Evolutionary conservation across 768 basidiomycete genomes (phyloP).

Genomic region (Piloderma croceum): DNA sequence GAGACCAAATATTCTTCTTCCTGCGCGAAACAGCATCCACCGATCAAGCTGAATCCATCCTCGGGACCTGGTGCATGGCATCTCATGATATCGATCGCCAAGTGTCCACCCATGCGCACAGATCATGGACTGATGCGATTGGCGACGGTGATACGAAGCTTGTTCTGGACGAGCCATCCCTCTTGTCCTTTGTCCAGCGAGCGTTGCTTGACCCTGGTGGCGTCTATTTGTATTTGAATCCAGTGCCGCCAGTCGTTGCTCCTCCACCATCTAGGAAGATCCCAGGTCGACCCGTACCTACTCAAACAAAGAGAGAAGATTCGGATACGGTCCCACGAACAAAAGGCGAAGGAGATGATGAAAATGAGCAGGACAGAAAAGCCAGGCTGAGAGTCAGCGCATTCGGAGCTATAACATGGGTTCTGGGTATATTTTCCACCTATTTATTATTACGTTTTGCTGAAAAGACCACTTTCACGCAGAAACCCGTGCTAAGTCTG

Average conservation of each 20-base stretch:
- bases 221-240: conserved; percentile 59
- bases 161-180: conserved; percentile 28
- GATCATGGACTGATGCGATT: conserved; percentile 45
- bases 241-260: conserved; percentile 40
- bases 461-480: not conserved
- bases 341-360: conserved; percentile 59
- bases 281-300: conserved; percentile 16
- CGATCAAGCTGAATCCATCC: conserved; percentile 48
- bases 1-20: conserved; percentile 46
- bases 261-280: conserved; percentile 29
- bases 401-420: conserved; percentile 59
- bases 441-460: not conserved
- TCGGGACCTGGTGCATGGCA: conserved; percentile 71
- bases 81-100: conserved; percentile 67
- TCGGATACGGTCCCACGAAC: conserved; percentile 31
- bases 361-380: conserved; percentile 61
- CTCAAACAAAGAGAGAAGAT: conserved; percentile 23
- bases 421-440: conserved; percentile 44
- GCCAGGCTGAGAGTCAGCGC: conserved; percentile 67
- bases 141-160: conserved; percentile 22
- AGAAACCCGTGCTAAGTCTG: conserved; percentile 8
- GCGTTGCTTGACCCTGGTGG: conserved; percentile 57
- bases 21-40: conserved; percentile 42
- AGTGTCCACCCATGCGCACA: conserved; percentile 45
- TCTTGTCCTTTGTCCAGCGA: conserved; percentile 48